These are phyloP conservation scores for Russula sp. DNA, from an alignment of 768 basidiomycete species.

Conservation along the genomic window DNA sequence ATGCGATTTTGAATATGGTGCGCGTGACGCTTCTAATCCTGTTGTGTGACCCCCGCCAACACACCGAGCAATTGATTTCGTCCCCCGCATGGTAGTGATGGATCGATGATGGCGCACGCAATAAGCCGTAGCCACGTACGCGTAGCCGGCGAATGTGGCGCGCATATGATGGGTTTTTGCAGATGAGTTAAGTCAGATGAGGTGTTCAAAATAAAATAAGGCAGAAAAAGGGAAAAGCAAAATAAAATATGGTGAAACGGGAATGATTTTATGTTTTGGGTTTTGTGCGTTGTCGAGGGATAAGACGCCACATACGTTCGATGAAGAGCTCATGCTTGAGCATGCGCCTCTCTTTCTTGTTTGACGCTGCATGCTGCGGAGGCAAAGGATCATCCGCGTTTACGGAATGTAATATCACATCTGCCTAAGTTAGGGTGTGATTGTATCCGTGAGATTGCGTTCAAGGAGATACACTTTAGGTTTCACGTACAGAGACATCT, in stretches of 20 bases:
- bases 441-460: constrained; percentile 20
- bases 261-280: too few species aligned
- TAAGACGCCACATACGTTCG: constrained; percentile 46
- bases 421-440: constrained; percentile 41
- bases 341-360: constrained; percentile 67
- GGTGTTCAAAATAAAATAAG: neutral
- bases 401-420: constrained; percentile 45
- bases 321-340: constrained; percentile 67
- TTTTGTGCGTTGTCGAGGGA: neutral
- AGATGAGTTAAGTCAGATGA: neutral
- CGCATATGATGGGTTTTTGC: neutral
- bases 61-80: neutral
- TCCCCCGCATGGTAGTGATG: neutral
- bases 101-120: neutral
- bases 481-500: constrained; percentile 43
- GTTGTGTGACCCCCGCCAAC: neutral
- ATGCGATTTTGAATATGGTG: constrained; percentile 72
- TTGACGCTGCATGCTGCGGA: constrained; percentile 29
- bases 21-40: constrained; percentile 50
- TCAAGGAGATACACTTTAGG: neutral
- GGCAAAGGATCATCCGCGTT: constrained; percentile 32
- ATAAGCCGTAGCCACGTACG: neutral
- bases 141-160: constrained; percentile 1
- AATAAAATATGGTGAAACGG: neutral
- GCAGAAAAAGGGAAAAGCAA: neutral